These are phyloP conservation scores for Phaeophleospora eucalypticola DNA, from an alignment of 2,329 filamentous ascomycete species.

Conservation along the genomic window DNA sequence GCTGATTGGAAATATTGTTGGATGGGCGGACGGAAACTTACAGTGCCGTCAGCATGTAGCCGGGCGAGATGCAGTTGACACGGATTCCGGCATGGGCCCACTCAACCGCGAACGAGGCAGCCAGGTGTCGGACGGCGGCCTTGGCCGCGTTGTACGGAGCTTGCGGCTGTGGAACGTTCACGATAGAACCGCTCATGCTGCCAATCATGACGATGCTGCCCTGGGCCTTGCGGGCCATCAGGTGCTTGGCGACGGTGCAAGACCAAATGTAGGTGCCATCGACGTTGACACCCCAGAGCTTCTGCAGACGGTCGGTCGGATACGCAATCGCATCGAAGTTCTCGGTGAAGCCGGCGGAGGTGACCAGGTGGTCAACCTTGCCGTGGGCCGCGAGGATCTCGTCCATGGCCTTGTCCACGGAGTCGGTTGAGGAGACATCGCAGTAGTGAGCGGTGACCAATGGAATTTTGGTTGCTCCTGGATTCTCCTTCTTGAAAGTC, in stretches of 20 bases:
- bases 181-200: conserved; percentile 89
- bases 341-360: conserved; percentile 94
- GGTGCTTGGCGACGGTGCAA: conserved; percentile 75
- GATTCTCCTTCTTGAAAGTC: conserved; percentile 74
- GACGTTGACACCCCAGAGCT: conserved; percentile 92
- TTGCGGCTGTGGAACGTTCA: conserved; percentile 93
- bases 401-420: conserved; percentile 68
- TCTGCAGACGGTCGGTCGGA: conserved; percentile 83
- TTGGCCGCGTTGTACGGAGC: conserved; percentile 91
- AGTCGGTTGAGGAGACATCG: conserved; percentile 76
- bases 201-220: conserved; percentile 94
- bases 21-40: conserved; percentile 46
- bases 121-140: conserved; percentile 84
- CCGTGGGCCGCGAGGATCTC: conserved; percentile 67
- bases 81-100: conserved; percentile 86
- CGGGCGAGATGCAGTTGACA: conserved; percentile 91
- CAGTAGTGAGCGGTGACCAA: conserved; percentile 86
- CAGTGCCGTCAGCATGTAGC: conserved; percentile 94
- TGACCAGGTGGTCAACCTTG: conserved; percentile 87
- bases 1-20: too few species aligned
- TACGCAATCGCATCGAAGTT: conserved; percentile 92
- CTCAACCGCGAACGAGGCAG: conserved; percentile 83
- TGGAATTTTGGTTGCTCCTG: conserved; percentile 67
- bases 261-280: conserved; percentile 90
- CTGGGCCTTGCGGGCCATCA: conserved; percentile 73